Conservation (phyloP, 1,284 basidiomycete genomes). For the Hypsizygus ulmarius region DNA sequence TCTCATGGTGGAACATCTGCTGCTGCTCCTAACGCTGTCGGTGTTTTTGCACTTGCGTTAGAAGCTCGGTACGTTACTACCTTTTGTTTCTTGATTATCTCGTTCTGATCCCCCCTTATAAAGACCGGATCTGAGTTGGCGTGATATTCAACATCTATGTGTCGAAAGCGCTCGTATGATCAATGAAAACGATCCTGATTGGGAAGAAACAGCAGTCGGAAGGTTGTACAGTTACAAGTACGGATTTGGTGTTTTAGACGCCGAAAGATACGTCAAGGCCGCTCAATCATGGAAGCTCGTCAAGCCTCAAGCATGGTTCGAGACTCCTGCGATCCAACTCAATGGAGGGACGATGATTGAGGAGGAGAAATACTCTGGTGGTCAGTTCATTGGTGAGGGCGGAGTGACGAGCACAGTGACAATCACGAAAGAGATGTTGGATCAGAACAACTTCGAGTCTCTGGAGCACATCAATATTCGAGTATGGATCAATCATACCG, state of each 20-base stretch:
- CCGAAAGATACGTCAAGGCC: conserved; percentile 77
- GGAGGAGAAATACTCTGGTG: conserved; percentile 61
- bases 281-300: conserved; percentile 85
- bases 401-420: conserved; percentile 71
- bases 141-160: conserved; percentile 92
- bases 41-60: conserved; percentile 86
- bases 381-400: conserved; percentile 60
- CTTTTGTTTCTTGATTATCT: conserved; percentile 2
- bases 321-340: conserved; percentile 70
- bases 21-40: conserved; percentile 93
- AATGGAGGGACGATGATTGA: conserved; percentile 58
- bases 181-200: conserved; percentile 91
- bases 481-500: conserved; percentile 89
- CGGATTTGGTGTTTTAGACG: conserved; percentile 91
- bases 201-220: conserved; percentile 84
- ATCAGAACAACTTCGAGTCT: conserved; percentile 76
- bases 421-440: conserved; percentile 72
- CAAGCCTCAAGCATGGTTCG: conserved; percentile 93
- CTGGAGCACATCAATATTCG: conserved; percentile 93
- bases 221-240: conserved; percentile 95
- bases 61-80: conserved; percentile 64
- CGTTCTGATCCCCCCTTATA: conserved; percentile 8
- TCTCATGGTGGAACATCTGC: conserved; percentile 96
- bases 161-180: conserved; percentile 78
- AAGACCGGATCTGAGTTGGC: conserved; percentile 93